Evolutionary conservation across 257 asterid species (phyloP).

Genomic region (Solanum raphanifolium): DNA sequence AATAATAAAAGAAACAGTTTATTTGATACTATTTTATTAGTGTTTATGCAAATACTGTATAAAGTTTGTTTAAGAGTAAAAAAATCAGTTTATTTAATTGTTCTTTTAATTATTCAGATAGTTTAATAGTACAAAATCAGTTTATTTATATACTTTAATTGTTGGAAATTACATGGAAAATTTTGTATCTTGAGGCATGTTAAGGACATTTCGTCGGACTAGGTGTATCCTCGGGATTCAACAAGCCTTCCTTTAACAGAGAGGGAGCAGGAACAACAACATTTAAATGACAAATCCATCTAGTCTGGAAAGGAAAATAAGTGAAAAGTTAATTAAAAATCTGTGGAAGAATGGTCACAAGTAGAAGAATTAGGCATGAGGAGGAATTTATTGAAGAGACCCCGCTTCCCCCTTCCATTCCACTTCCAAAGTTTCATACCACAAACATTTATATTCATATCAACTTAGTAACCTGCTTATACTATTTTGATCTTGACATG

Average conservation of each 20-base stretch:
- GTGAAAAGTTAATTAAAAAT: neutral
- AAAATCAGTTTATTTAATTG: neutral
- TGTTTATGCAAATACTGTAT: neutral
- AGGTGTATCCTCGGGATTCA: neutral
- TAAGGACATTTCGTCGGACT: neutral
- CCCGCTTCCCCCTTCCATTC: neutral
- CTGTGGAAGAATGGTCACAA: neutral
- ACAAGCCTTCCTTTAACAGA: neutral
- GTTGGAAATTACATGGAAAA: neutral
- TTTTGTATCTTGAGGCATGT: neutral
- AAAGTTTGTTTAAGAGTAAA: neutral
- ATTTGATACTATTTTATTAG: neutral
- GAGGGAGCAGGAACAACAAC: neutral
- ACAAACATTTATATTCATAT: neutral
- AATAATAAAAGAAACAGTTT: neutral
- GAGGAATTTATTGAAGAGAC: neutral
- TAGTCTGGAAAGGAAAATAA: neutral
- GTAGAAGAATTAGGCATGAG: neutral
- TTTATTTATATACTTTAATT: neutral
- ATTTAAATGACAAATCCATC: neutral
- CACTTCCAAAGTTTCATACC: neutral
- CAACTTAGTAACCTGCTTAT: neutral
- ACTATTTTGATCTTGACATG: neutral
- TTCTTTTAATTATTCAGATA: neutral
- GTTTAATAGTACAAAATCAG: neutral